Evolutionary conservation across 176 grass and related monocot genomes (phyloP), one percentile per base, ranked within the genome.

Genomic region (Oryza nivara): DNA sequence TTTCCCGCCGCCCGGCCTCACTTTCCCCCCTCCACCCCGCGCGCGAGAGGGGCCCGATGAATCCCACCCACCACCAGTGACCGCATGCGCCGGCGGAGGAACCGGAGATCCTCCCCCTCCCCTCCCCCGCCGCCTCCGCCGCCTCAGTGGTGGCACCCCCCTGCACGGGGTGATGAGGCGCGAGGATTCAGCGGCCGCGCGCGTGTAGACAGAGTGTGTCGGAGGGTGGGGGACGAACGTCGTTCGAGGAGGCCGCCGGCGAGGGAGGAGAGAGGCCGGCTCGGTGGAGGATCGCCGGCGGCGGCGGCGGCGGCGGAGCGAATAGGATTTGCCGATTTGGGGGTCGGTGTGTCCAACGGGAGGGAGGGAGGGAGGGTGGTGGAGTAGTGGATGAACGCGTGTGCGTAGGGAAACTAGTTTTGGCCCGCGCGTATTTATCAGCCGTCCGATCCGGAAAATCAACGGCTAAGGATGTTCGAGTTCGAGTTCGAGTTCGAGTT

Each of bases 81-180:
- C 56, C 77, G 85, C 77, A 73, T 73, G 34, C 61, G 34, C 44
- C 52, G 23, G 85, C 52, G 23, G 85, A 47, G 52, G 78, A 47
- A 51, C 63, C 14, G 48, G 22, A 45, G 45, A 41, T n/a, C 14
- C 47, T 23, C 13, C 22, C 22, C 48, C 3, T 13, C 11, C 46
- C 11, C 38, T 32, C 28, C 8, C 13, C 10, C 46, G 46, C 36
- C 8, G 48, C 10, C 46, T 11, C 40, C 9, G 49, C 11, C 47
- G 12, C 40, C 9, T 45, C 13, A 14, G 51, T 19, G 51, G 51
- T 52, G 4, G 47, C 47, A 45, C 40, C 44, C 44, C 44, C 45
- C 45, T 13, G 11, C 45, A 47, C 45, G 11, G 45, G 45, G 45
- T 47, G 45, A 47, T 12, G 3, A 47, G 45, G 26, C n/a, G 69